A percentile compares a stretch with the other conserved stretches of the same genome.
Conservation (phyloP, 108 stramenopile genomes). For the Nannochloropsis gaditana region DNA sequence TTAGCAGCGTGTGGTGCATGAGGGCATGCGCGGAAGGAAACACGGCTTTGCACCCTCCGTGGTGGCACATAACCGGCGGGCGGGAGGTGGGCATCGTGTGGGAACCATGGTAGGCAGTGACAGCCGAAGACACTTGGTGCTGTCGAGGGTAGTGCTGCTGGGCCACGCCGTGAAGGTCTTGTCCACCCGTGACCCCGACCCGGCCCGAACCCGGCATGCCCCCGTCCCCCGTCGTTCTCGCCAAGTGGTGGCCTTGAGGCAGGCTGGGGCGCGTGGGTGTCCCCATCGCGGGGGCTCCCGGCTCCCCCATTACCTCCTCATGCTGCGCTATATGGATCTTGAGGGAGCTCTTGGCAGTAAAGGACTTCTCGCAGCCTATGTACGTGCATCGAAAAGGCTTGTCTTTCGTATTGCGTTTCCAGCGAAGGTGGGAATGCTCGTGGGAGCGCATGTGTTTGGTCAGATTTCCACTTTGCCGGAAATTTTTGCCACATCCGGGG, state of each 20-base stretch:
- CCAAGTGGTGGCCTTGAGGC: no score
- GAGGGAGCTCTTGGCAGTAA: slow-evolving; percentile 35
- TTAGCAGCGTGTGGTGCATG: not conserved
- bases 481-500: slow-evolving; percentile 32
- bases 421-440: slow-evolving; percentile 32
- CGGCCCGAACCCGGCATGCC: no score
- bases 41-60: not conserved
- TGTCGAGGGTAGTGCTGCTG: no score
- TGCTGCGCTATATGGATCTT: slow-evolving; percentile 32
- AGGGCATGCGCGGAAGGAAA: not conserved
- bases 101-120: no score
- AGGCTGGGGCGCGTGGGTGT: no score
- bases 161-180: no score
- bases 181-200: no score
- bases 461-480: slow-evolving; percentile 38
- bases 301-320: not conserved
- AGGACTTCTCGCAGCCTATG: slow-evolving; percentile 28
- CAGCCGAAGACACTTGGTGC: no score
- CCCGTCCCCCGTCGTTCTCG: no score
- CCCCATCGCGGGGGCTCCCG: no score
- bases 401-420: slow-evolving; percentile 36
- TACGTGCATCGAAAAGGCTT: slow-evolving; percentile 38
- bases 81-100: no score
- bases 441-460: slow-evolving; percentile 38
- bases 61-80: not conserved